Conservation (phyloP, 1,139 yeast species). For the Candida mesenterica region DNA sequence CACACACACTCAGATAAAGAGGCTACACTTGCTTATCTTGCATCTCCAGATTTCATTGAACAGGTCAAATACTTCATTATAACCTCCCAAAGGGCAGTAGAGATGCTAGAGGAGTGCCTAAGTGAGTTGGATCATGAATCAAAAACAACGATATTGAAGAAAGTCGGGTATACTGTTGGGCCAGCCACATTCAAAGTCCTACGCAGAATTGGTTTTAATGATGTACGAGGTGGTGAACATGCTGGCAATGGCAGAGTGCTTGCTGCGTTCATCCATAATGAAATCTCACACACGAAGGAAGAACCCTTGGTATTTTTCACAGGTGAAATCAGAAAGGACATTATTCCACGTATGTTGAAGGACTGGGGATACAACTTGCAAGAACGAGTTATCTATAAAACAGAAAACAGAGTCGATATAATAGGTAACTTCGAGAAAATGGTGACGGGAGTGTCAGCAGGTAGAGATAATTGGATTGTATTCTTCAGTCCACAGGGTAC, state of each 20-base stretch:
- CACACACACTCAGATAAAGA: constrained; percentile 56
- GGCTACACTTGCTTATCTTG: constrained; percentile 42
- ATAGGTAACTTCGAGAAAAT: constrained; percentile 33
- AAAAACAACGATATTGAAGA: constrained; percentile 32
- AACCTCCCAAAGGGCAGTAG: constrained; percentile 94
- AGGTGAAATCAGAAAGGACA: constrained; percentile 81
- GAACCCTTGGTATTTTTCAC: constrained; percentile 70
- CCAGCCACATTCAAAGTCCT: constrained; percentile 80
- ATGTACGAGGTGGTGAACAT: constrained; percentile 67
- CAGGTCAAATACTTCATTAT: constrained; percentile 58
- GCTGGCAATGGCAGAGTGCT: constrained; percentile 82
- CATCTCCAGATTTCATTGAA: constrained; percentile 38
- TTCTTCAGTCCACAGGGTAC: constrained; percentile 95
- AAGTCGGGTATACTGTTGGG: constrained; percentile 83
- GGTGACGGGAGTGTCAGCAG: constrained; percentile 12
- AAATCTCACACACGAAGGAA: constrained; percentile 20
- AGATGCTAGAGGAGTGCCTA: constrained; percentile 57
- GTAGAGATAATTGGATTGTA: constrained; percentile 58
- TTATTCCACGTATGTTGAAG: constrained; percentile 63
- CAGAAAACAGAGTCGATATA: constrained; percentile 51
- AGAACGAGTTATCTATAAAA: constrained; percentile 71
- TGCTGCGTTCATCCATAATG: constrained; percentile 60
- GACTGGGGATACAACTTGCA: constrained; percentile 42
- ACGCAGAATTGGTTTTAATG: constrained; percentile 57
- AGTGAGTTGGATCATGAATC: constrained; percentile 16